phyloP scores from a whole-genome alignment of 257 asterid genomes.

The Solanum lignicaule region DNA sequence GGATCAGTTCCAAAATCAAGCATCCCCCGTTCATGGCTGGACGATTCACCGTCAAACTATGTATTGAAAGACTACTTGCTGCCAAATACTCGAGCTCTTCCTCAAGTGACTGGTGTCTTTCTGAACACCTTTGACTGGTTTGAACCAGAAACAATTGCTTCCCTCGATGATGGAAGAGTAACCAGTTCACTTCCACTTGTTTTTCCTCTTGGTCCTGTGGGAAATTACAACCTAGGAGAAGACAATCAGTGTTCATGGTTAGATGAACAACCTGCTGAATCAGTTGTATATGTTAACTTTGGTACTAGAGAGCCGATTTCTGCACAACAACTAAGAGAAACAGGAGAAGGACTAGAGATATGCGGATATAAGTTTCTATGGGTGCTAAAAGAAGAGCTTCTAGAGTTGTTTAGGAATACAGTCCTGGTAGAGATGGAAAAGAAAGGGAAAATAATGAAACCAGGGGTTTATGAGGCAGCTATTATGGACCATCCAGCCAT shows the following conservation, averaged over 20 bases:
- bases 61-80: constrained; percentile 13
- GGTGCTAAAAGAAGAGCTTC: constrained; percentile 8
- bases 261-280: constrained; percentile 13
- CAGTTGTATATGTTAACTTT: constrained; percentile 24
- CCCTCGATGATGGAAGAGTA: constrained; percentile 8
- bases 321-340: constrained; percentile 14
- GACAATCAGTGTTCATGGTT: constrained; percentile 19
- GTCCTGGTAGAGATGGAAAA: background rate
- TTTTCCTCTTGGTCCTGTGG: constrained; percentile 32
- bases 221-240: constrained; percentile 6
- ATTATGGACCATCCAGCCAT: constrained; percentile 31
- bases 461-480: constrained; percentile 5
- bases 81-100: constrained; percentile 25
- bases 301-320: constrained; percentile 25
- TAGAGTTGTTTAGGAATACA: background rate
- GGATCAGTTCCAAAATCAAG: constrained; percentile 7
- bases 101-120: constrained; percentile 25
- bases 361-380: constrained; percentile 18
- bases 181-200: constrained; percentile 14
- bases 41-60: constrained; percentile 14
- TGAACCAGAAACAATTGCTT: constrained; percentile 28
- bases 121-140: constrained; percentile 26
- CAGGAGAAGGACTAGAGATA: constrained; percentile 14
- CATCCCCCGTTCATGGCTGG: constrained; percentile 24
- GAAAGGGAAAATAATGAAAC: constrained; percentile 13